Conservation (phyloP, 192 early-diverging fungal species). For the Chytriomyces hyalinus region DNA sequence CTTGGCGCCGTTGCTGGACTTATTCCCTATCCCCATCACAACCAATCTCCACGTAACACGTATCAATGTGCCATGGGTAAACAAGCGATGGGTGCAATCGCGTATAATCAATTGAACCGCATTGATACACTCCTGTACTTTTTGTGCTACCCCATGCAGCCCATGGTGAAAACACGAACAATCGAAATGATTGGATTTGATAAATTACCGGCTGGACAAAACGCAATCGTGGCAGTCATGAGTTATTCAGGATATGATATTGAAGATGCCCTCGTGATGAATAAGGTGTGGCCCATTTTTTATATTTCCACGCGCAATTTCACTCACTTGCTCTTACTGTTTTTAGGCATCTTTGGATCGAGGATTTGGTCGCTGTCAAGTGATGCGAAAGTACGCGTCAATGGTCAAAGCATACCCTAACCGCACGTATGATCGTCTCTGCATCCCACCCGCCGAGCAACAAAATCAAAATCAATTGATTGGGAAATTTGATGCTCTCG, state of each 20-base stretch:
- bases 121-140: conserved; percentile 95
- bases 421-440: conserved; percentile 80
- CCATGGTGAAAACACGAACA: conserved; percentile 97
- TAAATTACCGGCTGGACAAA: conserved; percentile 73
- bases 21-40: conserved; percentile 98
- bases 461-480: conserved; percentile 10
- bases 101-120: conserved; percentile 91
- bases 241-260: conserved; percentile 97
- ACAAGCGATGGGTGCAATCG: conserved; percentile 97
- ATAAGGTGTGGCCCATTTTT: conserved; percentile 64
- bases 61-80: conserved; percentile 99
- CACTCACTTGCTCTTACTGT: not conserved
- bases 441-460: conserved; percentile 47
- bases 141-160: conserved; percentile 96
- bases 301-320: not conserved
- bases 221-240: conserved; percentile 95
- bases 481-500: conserved; percentile 72
- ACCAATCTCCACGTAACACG: conserved; percentile 97
- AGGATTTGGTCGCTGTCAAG: conserved; percentile 94
- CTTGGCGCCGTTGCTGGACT: conserved; percentile 96
- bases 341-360: conserved; percentile 82
- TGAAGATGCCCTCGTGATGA: conserved; percentile 96
- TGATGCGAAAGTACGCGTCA: conserved; percentile 86
- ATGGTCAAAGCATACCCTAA: conserved; percentile 90
- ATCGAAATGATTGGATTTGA: conserved; percentile 98